A percentile compares a stretch with the other conserved stretches of the same genome.
Conservation (phyloP, 176 grass and related monocot genomes). For the Hsuehochloa calcarea region DNA sequence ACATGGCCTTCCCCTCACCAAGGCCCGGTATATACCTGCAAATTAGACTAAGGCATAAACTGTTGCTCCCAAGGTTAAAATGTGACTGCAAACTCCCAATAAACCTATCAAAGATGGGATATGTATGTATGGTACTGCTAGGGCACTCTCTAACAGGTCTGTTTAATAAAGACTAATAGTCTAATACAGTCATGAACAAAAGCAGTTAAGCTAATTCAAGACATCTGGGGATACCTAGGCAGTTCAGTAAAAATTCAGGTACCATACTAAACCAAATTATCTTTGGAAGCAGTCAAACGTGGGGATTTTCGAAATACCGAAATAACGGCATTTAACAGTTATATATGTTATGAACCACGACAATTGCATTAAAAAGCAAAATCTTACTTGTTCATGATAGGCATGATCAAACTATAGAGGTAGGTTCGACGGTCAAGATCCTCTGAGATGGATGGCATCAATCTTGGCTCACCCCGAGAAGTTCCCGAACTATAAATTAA, state of each 20-base stretch:
- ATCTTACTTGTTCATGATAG: slow-evolving; percentile 80
- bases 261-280: background rate
- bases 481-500: slow-evolving; percentile 58
- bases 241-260: slow-evolving; percentile 13
- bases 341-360: background rate
- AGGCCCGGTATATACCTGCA: slow-evolving; percentile 54
- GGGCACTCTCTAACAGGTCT: background rate
- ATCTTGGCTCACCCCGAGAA: slow-evolving; percentile 66
- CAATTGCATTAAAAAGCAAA: background rate
- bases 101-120: slow-evolving; percentile 4
- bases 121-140: too few relatives aligned
- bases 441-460: slow-evolving; percentile 80
- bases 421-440: slow-evolving; percentile 71
- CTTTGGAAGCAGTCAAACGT: background rate
- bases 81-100: background rate
- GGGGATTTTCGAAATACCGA: background rate
- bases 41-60: background rate
- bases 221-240: background rate
- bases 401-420: slow-evolving; percentile 81
- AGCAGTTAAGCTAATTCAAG: slow-evolving; percentile 2
- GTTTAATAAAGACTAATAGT: background rate
- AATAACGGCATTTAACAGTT: background rate
- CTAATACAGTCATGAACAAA: background rate
- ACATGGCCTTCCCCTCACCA: slow-evolving; percentile 71
- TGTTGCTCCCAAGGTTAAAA: slow-evolving; percentile 4